phyloP scores from a whole-genome alignment of 805 yeast species.

The Babjeviella inositovora region DNA sequence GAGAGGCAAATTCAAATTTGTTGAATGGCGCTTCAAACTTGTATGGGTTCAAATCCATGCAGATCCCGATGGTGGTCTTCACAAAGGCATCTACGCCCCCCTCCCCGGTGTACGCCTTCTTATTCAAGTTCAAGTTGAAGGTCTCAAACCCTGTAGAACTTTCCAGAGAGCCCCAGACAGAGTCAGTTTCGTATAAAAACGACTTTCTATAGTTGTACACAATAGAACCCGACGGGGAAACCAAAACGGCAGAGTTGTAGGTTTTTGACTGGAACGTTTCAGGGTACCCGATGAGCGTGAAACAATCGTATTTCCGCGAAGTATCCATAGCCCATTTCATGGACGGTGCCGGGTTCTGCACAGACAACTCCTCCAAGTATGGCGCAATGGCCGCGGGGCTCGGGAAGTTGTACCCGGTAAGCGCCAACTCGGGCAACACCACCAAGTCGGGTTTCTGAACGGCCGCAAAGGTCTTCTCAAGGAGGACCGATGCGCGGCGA shows the following conservation, averaged over 20 bases:
- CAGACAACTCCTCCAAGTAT: constrained; percentile 27
- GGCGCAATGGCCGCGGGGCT: constrained; percentile 32
- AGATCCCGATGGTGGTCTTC: constrained; percentile 59
- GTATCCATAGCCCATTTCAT: constrained; percentile 39
- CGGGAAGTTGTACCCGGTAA: constrained; percentile 70
- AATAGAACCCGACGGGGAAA: constrained; percentile 39
- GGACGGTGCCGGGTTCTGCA: constrained; percentile 28
- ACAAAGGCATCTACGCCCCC: constrained; percentile 7
- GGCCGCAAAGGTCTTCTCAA: constrained; percentile 12
- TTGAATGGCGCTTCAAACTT: constrained; percentile 69
- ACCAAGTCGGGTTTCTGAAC: constrained; percentile 38
- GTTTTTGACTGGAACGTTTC: constrained; percentile 24
- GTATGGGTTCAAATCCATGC: constrained; percentile 90
- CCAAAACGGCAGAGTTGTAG: constrained; percentile 61
- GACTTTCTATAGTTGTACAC: constrained; percentile 61
- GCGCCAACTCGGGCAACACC: constrained; percentile 69
- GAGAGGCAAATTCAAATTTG: constrained; percentile 52
- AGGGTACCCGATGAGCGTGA: constrained; percentile 74
- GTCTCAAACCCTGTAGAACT: constrained; percentile 43
- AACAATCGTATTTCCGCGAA: constrained; percentile 34
- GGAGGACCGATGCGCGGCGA: constrained; percentile 22
- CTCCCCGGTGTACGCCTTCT: constrained; percentile 3
- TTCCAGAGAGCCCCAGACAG: constrained; percentile 64
- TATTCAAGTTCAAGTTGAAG: constrained; percentile 22
- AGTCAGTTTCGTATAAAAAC: constrained; percentile 66